Evolutionary conservation across 805 yeast genomes (phyloP).

Genomic region (Starmerella potacharoeniae): DNA sequence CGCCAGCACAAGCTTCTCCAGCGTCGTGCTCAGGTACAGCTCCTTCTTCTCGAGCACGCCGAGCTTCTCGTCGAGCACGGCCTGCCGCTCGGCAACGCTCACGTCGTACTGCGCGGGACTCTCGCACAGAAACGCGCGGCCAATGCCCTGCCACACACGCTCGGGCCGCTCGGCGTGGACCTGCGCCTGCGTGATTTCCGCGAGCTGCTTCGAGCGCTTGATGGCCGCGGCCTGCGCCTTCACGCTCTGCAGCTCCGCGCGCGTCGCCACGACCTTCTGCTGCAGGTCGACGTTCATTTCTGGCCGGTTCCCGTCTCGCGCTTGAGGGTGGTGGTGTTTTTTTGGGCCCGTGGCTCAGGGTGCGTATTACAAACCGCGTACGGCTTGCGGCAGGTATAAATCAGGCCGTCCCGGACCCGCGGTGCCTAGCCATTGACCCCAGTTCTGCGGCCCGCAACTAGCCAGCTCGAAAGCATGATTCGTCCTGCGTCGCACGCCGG

Average conservation of each 20-base stretch:
- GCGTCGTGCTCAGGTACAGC: slow-evolving; percentile 61
- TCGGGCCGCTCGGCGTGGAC: slow-evolving; percentile 34
- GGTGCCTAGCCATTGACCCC: too few species aligned
- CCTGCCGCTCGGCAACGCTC: slow-evolving; percentile 42
- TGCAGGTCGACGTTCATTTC: slow-evolving; percentile 42
- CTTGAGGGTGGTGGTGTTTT: too few species aligned
- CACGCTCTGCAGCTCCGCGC: slow-evolving; percentile 48
- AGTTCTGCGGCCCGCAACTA: too few species aligned
- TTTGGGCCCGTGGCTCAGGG: not conserved
- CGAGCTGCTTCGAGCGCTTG: slow-evolving; percentile 40
- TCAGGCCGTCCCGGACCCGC: too few species aligned
- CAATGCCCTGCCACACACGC: slow-evolving; percentile 75
- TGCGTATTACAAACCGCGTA: too few species aligned
- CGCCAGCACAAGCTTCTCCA: slow-evolving; percentile 46
- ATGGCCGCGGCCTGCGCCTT: slow-evolving; percentile 40
- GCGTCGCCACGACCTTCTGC: slow-evolving; percentile 46
- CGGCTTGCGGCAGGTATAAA: too few species aligned
- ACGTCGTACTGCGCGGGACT: slow-evolving; percentile 38
- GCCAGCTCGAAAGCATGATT: not conserved
- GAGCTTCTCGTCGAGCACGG: slow-evolving; percentile 45
- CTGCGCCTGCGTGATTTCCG: slow-evolving; percentile 47
- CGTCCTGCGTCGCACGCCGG: slow-evolving; percentile 83
- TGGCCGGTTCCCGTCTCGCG: not conserved
- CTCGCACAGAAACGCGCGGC: slow-evolving; percentile 46
- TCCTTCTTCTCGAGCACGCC: slow-evolving; percentile 56